Evolutionary conservation across 306 rosid species (phyloP), one percentile per base, ranked within the genome.

Genomic region (Malus sylvestris): DNA sequence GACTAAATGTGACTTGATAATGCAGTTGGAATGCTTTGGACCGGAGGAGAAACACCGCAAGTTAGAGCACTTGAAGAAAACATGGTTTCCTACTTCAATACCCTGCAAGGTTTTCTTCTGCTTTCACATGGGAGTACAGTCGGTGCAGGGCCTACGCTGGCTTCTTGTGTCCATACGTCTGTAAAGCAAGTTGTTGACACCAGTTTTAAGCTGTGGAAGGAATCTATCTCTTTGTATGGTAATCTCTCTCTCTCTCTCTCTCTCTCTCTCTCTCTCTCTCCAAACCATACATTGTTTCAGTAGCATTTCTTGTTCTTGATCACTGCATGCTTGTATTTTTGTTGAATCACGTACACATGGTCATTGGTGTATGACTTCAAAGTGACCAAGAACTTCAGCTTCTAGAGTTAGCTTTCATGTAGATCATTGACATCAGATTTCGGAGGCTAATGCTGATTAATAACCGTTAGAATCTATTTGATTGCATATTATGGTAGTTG

Each of bases 11-110:
- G 63, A 68, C 29, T 63, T 76, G 67, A 27, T 78, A 75, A 10
- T 84, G 85, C 78, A 96, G 99, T 80, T 76, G 99, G 99, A 82
- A 87, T 96, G 97, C 89, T 96, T 71, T 96, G 98, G 99, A 85
- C 82, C 15, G 97, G 96, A 4, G 55, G 55, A 79, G 92, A 87
- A 22, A 70, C 78, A 59, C 91, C 83, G 3, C 84, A 81, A 18
- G 80, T 71, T 35, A 89, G 67, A 79, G 89, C 87, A 83, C 66
- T 95, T 65, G 93, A 96, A 73, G 97, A 92, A 81, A 92, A 63
- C 76, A 91, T 96, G 93, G 60, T 76, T 52, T 68, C 96, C 30
- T 92, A 87, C 83, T 89, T 92, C 84, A 96, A 96, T 81, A 80
- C 66, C 14, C 82, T 96, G 9, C 96, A 87, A 79, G 97, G 96